Evolutionary conservation across 2,329 filamentous ascomycete species (phyloP).

Genomic region (Botrytis fragariae): DNA sequence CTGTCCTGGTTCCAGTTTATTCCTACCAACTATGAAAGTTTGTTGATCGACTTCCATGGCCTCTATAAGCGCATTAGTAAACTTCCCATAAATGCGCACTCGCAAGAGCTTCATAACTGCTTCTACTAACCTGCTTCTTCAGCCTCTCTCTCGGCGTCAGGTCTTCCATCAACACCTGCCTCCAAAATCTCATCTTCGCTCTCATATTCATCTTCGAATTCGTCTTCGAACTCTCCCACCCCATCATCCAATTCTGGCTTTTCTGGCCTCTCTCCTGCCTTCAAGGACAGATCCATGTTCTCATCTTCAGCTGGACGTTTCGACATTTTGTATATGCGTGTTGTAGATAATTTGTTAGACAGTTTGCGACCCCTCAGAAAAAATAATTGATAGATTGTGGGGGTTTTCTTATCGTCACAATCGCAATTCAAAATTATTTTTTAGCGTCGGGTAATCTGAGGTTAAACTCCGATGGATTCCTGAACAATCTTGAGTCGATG

Average conservation of each 20-base stretch:
- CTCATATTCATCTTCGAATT: conserved; percentile 90
- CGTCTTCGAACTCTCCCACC: conserved; percentile 87
- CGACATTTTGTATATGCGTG: conserved; percentile 47
- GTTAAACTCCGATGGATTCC: conserved; percentile 4
- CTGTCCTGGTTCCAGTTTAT: conserved; percentile 87
- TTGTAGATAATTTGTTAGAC: conserved; percentile 5
- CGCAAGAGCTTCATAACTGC: not conserved
- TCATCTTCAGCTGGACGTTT: conserved; percentile 55
- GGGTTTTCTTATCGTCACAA: conserved; percentile 30
- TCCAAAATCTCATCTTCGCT: conserved; percentile 91
- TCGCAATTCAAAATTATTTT: conserved; percentile 20
- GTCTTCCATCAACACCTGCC: conserved; percentile 87
- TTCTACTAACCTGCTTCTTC: conserved; percentile 68
- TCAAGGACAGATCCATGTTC: conserved; percentile 51
- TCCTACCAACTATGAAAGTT: conserved; percentile 93
- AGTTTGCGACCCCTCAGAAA: conserved; percentile 19
- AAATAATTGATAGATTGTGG: conserved; percentile 15
- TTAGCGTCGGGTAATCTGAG: conserved; percentile 15
- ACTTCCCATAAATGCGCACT: conserved; percentile 14
- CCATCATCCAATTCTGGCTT: conserved; percentile 59
- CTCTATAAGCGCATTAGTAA: conserved; percentile 44
- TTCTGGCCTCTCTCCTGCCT: conserved; percentile 60
- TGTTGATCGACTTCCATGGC: conserved; percentile 93
- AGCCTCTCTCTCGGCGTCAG: conserved; percentile 87
- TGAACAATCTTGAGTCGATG: conserved; percentile 9